phyloP scores from a whole-genome alignment of 78 protist species.

The Pigoraptor vietnamica region DNA sequence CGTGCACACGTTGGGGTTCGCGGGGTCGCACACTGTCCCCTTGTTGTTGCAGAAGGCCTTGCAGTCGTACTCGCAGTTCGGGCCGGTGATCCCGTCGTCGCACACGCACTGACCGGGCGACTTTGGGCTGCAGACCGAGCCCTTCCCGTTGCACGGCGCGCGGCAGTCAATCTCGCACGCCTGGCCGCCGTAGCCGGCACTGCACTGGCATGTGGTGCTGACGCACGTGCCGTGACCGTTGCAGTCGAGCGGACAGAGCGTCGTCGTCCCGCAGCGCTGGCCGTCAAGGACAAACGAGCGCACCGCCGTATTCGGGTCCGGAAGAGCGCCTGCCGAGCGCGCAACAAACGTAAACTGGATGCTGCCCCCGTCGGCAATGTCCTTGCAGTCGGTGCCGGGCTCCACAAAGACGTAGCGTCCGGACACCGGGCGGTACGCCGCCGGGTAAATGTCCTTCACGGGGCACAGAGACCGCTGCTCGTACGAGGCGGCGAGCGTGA shows the following conservation, averaged over 20 bases:
- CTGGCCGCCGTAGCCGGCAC: slow-evolving; percentile 7
- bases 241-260: not conserved
- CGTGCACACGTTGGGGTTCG: not conserved
- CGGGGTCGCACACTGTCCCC: not conserved
- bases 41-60: not conserved
- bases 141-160: not conserved
- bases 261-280: not conserved
- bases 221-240: not conserved
- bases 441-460: not conserved
- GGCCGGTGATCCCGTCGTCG: slow-evolving; percentile 14
- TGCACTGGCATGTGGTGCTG: not conserved
- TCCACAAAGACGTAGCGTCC: not conserved
- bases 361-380: not conserved
- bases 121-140: not conserved
- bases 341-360: not conserved
- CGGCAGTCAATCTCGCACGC: not conserved
- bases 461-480: not conserved
- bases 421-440: not conserved
- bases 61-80: not conserved
- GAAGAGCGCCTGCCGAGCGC: not conserved
- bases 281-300: not conserved
- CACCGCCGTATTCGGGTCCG: not conserved
- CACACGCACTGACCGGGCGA: not conserved
- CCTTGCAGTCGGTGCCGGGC: not conserved
- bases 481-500: not conserved